Evolutionary conservation across 768 basidiomycete species (phyloP), one percentile per base, ranked within the genome.

Genomic region (Clitopilus passeckerianus): DNA sequence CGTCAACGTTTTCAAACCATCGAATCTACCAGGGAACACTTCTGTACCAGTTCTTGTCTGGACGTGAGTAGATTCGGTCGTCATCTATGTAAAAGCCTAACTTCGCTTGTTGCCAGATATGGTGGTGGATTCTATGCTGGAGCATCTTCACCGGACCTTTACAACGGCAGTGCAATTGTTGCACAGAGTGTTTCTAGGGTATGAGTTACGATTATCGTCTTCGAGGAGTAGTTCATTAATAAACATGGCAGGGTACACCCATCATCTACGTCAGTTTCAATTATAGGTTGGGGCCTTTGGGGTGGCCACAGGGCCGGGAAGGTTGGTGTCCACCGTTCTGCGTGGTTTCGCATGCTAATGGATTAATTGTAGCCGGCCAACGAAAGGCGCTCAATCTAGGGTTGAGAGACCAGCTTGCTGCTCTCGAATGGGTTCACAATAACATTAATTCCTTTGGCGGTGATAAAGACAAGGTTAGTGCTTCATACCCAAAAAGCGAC

Each of bases 391-490:
- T 77, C 18, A 80, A 80, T 60, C 65, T 80, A 37, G 79, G 70
- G 3, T 56, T 81, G 14, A 72, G 64, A 35, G 79, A 81, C 59
- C 71, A 79, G 57, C 58, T 75, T 18, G 59, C 68, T 7, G 80
- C 77, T 3, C 67, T 80, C 2, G 57, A 69, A 53, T 81, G 79
- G 85, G 77, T 87, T 0, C 80, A 86, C 57, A 62, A 73, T 35
- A 79, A 87, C 61, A 84, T 87, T 56, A 71, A 64, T 33, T 65
- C 70, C 0, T 87, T 87, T 63, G 84, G 85, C 6, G 86, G 86
- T 18, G 82, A 80, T 63, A 72, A 72, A 15, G 64, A n/a, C 9
- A 76, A 78, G 69, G 78, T 77, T 7, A 14, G 37, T 41, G 5
- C 6, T n/a, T 9, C 14, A 41, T 7, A 7, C 5, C n/a, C 46